These are phyloP conservation scores for Alternaria brassicae DNA, from an alignment of 2,329 filamentous ascomycete genomes.

Conservation along the genomic window DNA sequence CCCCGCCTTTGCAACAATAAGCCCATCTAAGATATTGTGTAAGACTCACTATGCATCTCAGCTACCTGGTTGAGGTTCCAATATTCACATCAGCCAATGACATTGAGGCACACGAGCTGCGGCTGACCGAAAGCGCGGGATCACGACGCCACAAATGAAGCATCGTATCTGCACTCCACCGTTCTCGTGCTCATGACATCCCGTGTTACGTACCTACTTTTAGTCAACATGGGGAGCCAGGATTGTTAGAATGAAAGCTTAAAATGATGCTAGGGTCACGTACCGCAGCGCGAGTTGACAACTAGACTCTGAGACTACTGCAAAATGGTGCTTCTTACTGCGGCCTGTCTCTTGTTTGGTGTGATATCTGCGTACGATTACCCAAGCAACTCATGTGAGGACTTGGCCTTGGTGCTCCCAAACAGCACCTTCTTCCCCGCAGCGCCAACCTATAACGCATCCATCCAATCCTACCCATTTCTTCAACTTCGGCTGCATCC, in stretches of 20 bases:
- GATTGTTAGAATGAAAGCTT: not conserved
- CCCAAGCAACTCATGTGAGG: slow-evolving; percentile 14
- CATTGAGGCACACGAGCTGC: slow-evolving; percentile 1
- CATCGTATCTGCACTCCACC: slow-evolving; percentile 7
- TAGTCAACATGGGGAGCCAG: not conserved
- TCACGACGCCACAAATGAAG: slow-evolving; percentile 4
- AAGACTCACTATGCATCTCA: slow-evolving; percentile 1
- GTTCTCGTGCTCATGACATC: not conserved
- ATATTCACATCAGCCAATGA: slow-evolving; percentile 7
- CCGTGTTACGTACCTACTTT: not conserved
- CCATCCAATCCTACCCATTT: slow-evolving; percentile 34
- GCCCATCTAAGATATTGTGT: not conserved
- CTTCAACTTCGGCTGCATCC: slow-evolving; percentile 27
- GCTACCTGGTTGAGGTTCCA: slow-evolving; percentile 1
- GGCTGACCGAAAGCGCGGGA: slow-evolving; percentile 7
- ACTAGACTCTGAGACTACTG: not conserved
- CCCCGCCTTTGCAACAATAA: slow-evolving; percentile 8
- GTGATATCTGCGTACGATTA: not conserved
- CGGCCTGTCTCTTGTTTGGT: slow-evolving; percentile 1
- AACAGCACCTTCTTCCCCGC: slow-evolving; percentile 27
- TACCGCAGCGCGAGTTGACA: not conserved
- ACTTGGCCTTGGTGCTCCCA: slow-evolving; percentile 22
- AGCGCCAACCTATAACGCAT: slow-evolving; percentile 29
- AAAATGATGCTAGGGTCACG: not conserved
- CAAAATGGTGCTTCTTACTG: not conserved